These are phyloP conservation scores for Davidsoniella australis DNA, from an alignment of 2,329 filamentous ascomycete species.

Conservation along the genomic window DNA sequence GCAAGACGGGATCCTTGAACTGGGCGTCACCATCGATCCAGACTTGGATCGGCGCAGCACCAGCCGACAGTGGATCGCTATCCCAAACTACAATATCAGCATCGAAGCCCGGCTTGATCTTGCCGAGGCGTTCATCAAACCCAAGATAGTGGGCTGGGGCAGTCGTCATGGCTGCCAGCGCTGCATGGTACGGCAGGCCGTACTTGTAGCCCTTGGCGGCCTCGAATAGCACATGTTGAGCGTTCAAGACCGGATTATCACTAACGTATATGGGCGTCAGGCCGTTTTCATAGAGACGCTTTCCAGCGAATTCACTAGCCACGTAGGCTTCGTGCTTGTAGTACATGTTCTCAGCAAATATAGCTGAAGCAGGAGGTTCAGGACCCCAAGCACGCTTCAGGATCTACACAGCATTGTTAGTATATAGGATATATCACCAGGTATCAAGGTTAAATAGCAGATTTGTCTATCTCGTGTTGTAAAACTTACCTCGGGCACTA, in stretches of 20 bases:
- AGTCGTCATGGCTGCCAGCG: conserved; percentile 39
- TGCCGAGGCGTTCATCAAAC: conserved; percentile 39
- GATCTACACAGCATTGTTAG: conserved; percentile 21
- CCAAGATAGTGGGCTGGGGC: conserved; percentile 41
- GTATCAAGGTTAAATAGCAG: conserved; percentile 6
- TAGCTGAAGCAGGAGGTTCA: conserved; percentile 36
- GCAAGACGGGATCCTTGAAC: conserved; percentile 34
- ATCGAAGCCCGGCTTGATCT: conserved; percentile 43
- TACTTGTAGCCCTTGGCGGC: conserved; percentile 43
- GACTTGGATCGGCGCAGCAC: conserved; percentile 41
- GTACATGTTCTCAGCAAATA: conserved; percentile 57
- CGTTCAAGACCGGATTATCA: conserved; percentile 53
- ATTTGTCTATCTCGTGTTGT: not conserved
- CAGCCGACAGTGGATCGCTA: conserved; percentile 41
- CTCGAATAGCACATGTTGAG: conserved; percentile 52
- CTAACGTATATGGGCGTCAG: conserved; percentile 52
- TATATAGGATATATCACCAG: not conserved
- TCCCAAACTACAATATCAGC: conserved; percentile 47
- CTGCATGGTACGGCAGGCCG: conserved; percentile 42
- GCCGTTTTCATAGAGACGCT: conserved; percentile 45
- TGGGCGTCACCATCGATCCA: conserved; percentile 47
- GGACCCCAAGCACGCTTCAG: conserved; percentile 39
- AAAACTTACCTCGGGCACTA: conserved; percentile 41
- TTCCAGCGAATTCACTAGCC: conserved; percentile 48
- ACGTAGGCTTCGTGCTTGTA: conserved; percentile 53